A percentile compares a stretch with the other conserved stretches of the same genome.
Evolutionary conservation across 2,329 filamentous ascomycete genomes (phyloP).

Genomic region (Diplocarpon rosae): DNA sequence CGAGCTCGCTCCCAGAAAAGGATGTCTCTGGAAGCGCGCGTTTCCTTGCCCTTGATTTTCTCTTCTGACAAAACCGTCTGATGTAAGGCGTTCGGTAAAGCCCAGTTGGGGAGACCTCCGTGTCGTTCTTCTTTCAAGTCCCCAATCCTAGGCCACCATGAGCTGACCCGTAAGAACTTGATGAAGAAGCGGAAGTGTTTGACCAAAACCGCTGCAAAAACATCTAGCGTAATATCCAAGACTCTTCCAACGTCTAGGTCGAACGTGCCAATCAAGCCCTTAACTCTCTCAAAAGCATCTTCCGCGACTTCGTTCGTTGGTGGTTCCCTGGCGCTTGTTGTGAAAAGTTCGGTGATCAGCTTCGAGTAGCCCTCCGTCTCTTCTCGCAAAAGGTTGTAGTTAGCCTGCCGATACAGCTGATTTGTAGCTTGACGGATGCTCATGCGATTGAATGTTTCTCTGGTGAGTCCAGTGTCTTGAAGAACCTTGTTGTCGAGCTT

Average conservation of each 20-base stretch:
- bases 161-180: conserved; percentile 81
- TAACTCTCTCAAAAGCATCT: conserved; percentile 82
- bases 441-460: conserved; percentile 73
- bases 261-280: conserved; percentile 91
- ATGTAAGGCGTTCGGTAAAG: conserved; percentile 56
- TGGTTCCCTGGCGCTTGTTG: conserved; percentile 65
- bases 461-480: conserved; percentile 66
- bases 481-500: conserved; percentile 73
- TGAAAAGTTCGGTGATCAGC: conserved; percentile 89
- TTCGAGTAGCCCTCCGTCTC: conserved; percentile 97
- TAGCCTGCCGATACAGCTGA: conserved; percentile 85
- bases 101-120: conserved; percentile 74
- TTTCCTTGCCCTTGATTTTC: conserved; percentile 41
- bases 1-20: conserved; percentile 75
- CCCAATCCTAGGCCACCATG: conserved; percentile 81
- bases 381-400: conserved; percentile 90
- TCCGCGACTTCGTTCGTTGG: conserved; percentile 68
- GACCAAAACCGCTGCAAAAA: conserved; percentile 86
- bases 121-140: conserved; percentile 36
- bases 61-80: conserved; percentile 60
- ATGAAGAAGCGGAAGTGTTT: conserved; percentile 92
- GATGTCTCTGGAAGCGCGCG: conserved; percentile 56
- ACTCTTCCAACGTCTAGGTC: conserved; percentile 93
- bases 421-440: conserved; percentile 88
- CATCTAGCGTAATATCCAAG: conserved; percentile 86